Percentiles rank a stretch among this genome's conserved stretches.
These are phyloP conservation scores for Coemansia sp. DNA, from an alignment of 192 early-diverging fungal species.

Conservation along the genomic window DNA sequence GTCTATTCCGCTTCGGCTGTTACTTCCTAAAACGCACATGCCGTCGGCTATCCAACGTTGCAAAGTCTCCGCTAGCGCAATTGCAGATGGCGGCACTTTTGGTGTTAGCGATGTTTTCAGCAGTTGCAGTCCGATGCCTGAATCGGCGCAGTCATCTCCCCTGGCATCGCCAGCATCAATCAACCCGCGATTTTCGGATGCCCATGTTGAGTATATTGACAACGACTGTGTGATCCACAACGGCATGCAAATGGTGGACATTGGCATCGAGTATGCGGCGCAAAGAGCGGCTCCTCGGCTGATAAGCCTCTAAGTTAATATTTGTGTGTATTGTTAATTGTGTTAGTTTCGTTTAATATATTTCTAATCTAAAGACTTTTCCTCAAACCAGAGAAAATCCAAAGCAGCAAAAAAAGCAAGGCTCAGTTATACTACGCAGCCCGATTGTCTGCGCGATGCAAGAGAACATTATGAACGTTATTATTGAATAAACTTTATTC, in stretches of 20 bases:
- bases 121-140: not conserved
- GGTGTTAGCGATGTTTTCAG: not conserved
- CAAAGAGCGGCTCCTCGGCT: conserved; percentile 41
- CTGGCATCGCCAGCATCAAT: conserved; percentile 10
- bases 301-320: conserved; percentile 25
- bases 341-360: conserved; percentile 2
- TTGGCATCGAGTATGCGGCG: conserved; percentile 34
- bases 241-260: conserved; percentile 45
- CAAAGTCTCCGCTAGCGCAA: not conserved
- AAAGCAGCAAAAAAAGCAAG: not conserved
- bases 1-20: conserved; percentile 34
- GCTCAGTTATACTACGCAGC: not conserved
- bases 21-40: conserved; percentile 18
- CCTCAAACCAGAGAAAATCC: not conserved
- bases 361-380: not conserved
- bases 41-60: conserved; percentile 2
- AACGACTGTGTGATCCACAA: conserved; percentile 53
- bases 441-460: not conserved
- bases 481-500: not conserved
- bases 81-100: not conserved
- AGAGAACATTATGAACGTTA: not conserved
- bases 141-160: not conserved
- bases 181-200: conserved; percentile 43
- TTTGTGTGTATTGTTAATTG: not conserved
- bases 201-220: conserved; percentile 48